These are phyloP conservation scores for Apiospora marii DNA, from an alignment of 2,329 filamentous ascomycete species.

Conservation along the genomic window DNA sequence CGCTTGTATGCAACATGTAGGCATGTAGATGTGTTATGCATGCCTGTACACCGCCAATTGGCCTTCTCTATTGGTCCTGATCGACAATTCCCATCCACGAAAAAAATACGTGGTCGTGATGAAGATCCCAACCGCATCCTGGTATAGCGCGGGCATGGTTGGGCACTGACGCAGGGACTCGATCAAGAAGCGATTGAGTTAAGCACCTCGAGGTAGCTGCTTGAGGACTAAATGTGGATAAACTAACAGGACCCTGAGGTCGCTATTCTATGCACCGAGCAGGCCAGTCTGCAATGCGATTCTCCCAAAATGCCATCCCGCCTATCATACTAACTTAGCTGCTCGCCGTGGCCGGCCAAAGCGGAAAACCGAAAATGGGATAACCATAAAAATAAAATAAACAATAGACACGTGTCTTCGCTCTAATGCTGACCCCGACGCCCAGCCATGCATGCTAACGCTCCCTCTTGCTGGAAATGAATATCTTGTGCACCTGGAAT, in stretches of 20 bases:
- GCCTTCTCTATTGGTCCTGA: not conserved
- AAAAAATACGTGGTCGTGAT: not conserved
- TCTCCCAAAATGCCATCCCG: slow-evolving; percentile 9
- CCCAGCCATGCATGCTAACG: slow-evolving; percentile 13
- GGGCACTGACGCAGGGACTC: slow-evolving; percentile 14
- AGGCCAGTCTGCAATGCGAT: not conserved
- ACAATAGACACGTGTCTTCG: not conserved
- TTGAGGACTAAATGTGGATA: slow-evolving; percentile 4
- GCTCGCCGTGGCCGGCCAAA: not conserved
- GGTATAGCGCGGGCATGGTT: not conserved
- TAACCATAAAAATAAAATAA: not conserved
- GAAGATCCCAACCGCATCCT: not conserved
- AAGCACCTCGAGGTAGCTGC: not conserved
- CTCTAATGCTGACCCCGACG: slow-evolving; percentile 7
- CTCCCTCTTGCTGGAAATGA: not conserved
- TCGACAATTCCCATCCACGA: not conserved
- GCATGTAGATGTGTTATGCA: not conserved
- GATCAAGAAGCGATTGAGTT: slow-evolving; percentile 14
- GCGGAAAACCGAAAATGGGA: not conserved
- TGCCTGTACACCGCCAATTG: slow-evolving; percentile 4
- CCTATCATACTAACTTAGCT: not conserved
- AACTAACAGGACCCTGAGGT: slow-evolving; percentile 9
- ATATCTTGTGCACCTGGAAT: slow-evolving; percentile 1
- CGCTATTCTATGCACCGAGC: slow-evolving; percentile 11
- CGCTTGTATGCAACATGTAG: too few species aligned